A percentile compares a stretch with the other conserved stretches of the same genome.
phyloP scores from a whole-genome alignment of 2,329 filamentous ascomycete species.

The Periconia sp. region DNA sequence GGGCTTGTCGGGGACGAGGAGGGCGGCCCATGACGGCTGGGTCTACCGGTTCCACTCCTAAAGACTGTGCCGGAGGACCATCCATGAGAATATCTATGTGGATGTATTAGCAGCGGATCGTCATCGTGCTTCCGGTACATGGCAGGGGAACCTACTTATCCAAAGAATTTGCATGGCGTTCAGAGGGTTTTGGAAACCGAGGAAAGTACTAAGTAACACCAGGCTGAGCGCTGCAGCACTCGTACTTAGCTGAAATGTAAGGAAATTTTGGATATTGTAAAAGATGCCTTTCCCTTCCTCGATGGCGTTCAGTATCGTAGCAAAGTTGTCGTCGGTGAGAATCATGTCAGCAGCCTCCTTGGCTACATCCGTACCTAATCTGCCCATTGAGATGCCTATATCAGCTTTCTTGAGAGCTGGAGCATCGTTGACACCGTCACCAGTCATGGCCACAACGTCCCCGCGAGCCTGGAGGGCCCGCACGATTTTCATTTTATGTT shows the following conservation, averaged over 20 bases:
- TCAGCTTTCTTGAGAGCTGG: conserved; percentile 96
- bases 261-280: conserved; percentile 99
- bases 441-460: conserved; percentile 98
- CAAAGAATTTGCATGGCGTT: conserved; percentile 99
- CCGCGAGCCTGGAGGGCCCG: conserved; percentile 86
- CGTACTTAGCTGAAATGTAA: conserved; percentile 97
- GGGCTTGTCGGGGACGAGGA: conserved; percentile 81
- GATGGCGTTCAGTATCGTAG: conserved; percentile 89
- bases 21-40: conserved; percentile 91
- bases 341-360: conserved; percentile 97
- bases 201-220: conserved; percentile 86
- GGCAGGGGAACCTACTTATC: conserved; percentile 74
- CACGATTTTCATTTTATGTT: conserved; percentile 98
- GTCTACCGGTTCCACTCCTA: conserved; percentile 93
- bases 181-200: conserved; percentile 91
- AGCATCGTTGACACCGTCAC: conserved; percentile 96
- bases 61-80: conserved; percentile 92
- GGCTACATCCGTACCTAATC: conserved; percentile 91
- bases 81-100: conserved; percentile 95
- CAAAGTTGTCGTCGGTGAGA: conserved; percentile 84
- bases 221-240: conserved; percentile 90
- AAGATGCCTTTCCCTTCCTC: conserved; percentile 99
- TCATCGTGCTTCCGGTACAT: background rate
- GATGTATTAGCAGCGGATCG: conserved; percentile 17
- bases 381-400: conserved; percentile 96